Base-by-base conservation (phyloP, 805 yeast genomes). In the Candida morakotiae region DNA sequence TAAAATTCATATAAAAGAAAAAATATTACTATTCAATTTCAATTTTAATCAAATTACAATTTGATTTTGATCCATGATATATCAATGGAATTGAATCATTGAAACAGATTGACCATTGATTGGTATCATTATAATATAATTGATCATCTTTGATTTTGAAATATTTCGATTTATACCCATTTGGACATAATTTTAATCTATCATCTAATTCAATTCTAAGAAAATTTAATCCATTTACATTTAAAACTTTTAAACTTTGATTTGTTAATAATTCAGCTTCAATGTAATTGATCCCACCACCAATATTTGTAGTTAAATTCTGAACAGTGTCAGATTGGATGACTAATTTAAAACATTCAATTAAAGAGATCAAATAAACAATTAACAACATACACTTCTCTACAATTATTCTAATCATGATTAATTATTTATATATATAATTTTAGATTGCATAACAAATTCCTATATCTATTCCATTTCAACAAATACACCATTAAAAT, bases 401-500 rank as follows among this genome's bases (percentile, higher is more conserved):
- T n/a, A n/a, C n/a, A n/a, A n/a, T n/a, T n/a, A n/a, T n/a, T n/a
- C n/a, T n/a, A n/a, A n/a, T n/a, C n/a, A n/a, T n/a, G n/a, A n/a
- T n/a, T n/a, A n/a, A n/a, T n/a, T n/a, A n/a, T n/a, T n/a, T n/a
- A n/a, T n/a, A n/a, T n/a, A n/a, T n/a, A n/a, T n/a, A n/a, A n/a
- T n/a, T n/a, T n/a, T n/a, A n/a, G n/a, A n/a, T n/a, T n/a, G n/a
- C n/a, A n/a, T n/a, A n/a, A n/a, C n/a, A n/a, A n/a, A n/a, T n/a
- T n/a, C n/a, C n/a, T n/a, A n/a, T n/a, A n/a, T 24, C 20, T 35
- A 35, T 28, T 35, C 24, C 38, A 40, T 33, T 24, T 33, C 24
- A 23, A 52, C 49, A 30, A 39, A 48, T 20, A 48, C 52, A 34
- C 56, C 56, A 28, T 46, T 48, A 36, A 51, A 46, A 29, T 43